Evolutionary conservation across 441 rosid species (phyloP).

Genomic region (Viola pubescens): DNA sequence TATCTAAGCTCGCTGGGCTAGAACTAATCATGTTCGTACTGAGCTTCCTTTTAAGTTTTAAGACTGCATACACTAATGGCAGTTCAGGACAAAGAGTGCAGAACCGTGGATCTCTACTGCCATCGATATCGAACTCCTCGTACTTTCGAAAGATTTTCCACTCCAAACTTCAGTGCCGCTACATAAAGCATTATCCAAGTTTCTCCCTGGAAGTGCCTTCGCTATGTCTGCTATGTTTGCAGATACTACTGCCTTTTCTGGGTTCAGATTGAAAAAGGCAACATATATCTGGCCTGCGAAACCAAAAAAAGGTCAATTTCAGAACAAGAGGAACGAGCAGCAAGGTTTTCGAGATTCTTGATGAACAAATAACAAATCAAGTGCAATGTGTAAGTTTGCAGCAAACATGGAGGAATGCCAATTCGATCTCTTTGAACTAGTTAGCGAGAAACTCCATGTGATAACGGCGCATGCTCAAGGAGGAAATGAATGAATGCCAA

Average conservation of each 20-base stretch:
- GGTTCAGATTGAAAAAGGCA: slow-evolving; percentile 74
- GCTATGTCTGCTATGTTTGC: slow-evolving; percentile 47
- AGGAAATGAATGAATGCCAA: neutral
- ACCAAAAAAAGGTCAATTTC: neutral
- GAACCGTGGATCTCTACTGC: slow-evolving; percentile 48
- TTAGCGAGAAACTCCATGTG: too few species aligned
- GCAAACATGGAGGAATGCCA: too few species aligned
- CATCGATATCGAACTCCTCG: slow-evolving; percentile 28
- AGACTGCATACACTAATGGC: slow-evolving; percentile 16
- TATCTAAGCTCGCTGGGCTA: too few species aligned
- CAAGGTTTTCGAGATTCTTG: too few species aligned
- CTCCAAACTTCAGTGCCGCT: slow-evolving; percentile 62
- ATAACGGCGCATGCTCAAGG: too few species aligned
- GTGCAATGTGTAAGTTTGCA: too few species aligned
- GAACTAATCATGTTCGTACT: too few species aligned
- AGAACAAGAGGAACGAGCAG: too few species aligned
- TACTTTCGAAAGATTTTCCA: slow-evolving; percentile 28
- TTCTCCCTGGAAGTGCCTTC: slow-evolving; percentile 35
- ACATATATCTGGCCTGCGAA: slow-evolving; percentile 57
- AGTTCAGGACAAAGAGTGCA: slow-evolving; percentile 55
- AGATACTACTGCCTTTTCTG: slow-evolving; percentile 38
- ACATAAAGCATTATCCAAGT: slow-evolving; percentile 35
- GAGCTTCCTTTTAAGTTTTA: too few species aligned
- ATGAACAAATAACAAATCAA: too few species aligned
- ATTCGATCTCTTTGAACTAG: too few species aligned